Percentiles rank a stretch among this genome's conserved stretches.
These are phyloP conservation scores for Prunus kanzakura DNA, from an alignment of 306 rosid species.

Conservation along the genomic window DNA sequence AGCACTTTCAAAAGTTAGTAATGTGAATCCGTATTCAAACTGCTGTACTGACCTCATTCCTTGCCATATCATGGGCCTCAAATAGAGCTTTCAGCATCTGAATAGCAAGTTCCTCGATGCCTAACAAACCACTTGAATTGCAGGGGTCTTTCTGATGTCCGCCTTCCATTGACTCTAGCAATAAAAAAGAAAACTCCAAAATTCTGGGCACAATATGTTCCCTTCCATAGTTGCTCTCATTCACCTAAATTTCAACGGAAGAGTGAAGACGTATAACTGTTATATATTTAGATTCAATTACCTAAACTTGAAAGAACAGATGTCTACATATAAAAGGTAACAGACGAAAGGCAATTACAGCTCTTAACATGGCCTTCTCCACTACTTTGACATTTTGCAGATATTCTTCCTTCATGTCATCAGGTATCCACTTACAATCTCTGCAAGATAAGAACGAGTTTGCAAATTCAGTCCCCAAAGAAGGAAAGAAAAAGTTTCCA, in stretches of 20 bases:
- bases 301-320: neutral
- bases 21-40: neutral
- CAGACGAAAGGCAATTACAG: constrained; percentile 23
- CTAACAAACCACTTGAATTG: constrained; percentile 27
- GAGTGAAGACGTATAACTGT: neutral
- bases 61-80: constrained; percentile 38
- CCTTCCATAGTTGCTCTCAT: constrained; percentile 36
- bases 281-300: neutral
- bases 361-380: constrained; percentile 38
- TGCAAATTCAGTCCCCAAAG: neutral
- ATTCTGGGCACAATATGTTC: constrained; percentile 44
- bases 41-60: constrained; percentile 33
- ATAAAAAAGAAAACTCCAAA: constrained; percentile 31
- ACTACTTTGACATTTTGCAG: constrained; percentile 30
- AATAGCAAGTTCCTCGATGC: constrained; percentile 38
- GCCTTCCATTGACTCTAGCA: constrained; percentile 39
- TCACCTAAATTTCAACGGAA: constrained; percentile 20
- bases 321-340: neutral
- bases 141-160: constrained; percentile 20
- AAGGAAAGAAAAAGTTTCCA: neutral
- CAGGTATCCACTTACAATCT: constrained; percentile 39
- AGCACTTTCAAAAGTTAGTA: neutral
- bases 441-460: constrained; percentile 18
- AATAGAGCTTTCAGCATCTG: constrained; percentile 38
- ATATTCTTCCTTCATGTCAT: constrained; percentile 33